These are phyloP conservation scores for Xylariaceae sp. DNA, from an alignment of 2,329 filamentous ascomycete genomes.

Conservation along the genomic window DNA sequence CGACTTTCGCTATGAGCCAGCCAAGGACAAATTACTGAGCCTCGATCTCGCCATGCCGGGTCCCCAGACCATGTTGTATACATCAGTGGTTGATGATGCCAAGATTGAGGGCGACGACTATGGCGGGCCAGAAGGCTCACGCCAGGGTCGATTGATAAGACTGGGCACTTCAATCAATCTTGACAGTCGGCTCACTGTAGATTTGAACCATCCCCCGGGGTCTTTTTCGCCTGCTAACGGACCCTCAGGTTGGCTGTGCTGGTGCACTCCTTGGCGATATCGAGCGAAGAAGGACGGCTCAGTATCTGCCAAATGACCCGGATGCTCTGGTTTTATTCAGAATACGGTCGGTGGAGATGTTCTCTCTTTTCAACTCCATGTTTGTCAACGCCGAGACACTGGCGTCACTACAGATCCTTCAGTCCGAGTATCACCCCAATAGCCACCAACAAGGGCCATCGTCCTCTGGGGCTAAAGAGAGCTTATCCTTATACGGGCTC, in stretches of 20 bases:
- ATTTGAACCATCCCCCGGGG: no score
- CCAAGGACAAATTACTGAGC: constrained; percentile 56
- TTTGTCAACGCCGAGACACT: constrained; percentile 78
- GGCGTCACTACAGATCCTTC: constrained; percentile 74
- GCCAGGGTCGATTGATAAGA: constrained; percentile 58
- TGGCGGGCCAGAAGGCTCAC: constrained; percentile 36
- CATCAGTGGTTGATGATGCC: constrained; percentile 44
- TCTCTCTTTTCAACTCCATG: constrained; percentile 59
- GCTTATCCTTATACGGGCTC: constrained; percentile 74
- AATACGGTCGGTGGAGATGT: constrained; percentile 63
- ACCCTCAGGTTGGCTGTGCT: constrained; percentile 62
- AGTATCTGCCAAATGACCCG: constrained; percentile 54
- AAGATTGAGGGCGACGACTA: constrained; percentile 26
- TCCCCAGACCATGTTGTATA: constrained; percentile 51
- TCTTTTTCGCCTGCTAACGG: no score
- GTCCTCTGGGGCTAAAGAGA: constrained; percentile 65
- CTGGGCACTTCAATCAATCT: constrained; percentile 66
- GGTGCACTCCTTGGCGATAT: constrained; percentile 80
- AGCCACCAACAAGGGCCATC: constrained; percentile 65
- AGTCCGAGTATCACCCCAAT: constrained; percentile 75
- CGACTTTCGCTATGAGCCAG: constrained; percentile 64
- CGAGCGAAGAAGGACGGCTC: constrained; percentile 56
- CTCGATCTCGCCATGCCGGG: constrained; percentile 44
- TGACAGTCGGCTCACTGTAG: constrained; percentile 62
- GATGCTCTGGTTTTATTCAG: constrained; percentile 47